A percentile compares a stretch with the other conserved stretches of the same genome.
phyloP scores from a whole-genome alignment of 257 asterid species.

The Fraxinus cuspidata region DNA sequence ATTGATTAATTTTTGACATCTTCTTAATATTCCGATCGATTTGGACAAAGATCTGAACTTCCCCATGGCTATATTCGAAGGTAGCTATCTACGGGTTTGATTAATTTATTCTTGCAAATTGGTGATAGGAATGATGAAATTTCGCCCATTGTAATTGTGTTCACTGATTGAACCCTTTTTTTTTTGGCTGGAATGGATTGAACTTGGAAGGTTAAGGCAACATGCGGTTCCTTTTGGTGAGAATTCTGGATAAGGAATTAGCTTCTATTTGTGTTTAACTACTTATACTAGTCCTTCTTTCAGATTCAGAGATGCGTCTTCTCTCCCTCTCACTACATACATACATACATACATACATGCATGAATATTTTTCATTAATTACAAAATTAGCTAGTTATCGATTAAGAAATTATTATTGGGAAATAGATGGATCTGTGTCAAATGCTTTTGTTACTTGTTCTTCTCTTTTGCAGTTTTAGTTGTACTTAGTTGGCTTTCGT shows the following conservation, averaged over 20 bases:
- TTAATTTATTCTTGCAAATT: background rate
- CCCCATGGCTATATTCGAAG: constrained; percentile 41
- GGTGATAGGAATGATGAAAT: constrained; percentile 20
- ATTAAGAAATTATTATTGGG: constrained; percentile 36
- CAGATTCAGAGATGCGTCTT: constrained; percentile 41
- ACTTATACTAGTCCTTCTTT: constrained; percentile 26
- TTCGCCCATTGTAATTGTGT: constrained; percentile 12
- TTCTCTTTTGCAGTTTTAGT: constrained; percentile 68
- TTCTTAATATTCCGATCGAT: background rate
- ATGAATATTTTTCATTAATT: constrained; percentile 33
- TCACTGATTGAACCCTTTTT: constrained; percentile 40
- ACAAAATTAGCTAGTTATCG: constrained; percentile 11
- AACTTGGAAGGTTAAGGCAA: constrained; percentile 49
- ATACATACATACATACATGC: constrained; percentile 18
- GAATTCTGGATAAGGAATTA: constrained; percentile 55
- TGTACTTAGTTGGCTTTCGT: constrained; percentile 54
- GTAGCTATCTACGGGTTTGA: constrained; percentile 18
- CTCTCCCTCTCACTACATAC: constrained; percentile 15
- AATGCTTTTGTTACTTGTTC: constrained; percentile 42
- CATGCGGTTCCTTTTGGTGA: constrained; percentile 54
- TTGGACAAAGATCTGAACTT: constrained; percentile 33
- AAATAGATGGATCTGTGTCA: constrained; percentile 38
- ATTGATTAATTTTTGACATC: background rate
- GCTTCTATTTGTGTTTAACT: constrained; percentile 32
- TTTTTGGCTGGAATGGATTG: constrained; percentile 26